Percentiles rank a stretch among this genome's conserved stretches.
Conservation (phyloP, 164 flowering plant genomes). For the Berberis thunbergii region DNA sequence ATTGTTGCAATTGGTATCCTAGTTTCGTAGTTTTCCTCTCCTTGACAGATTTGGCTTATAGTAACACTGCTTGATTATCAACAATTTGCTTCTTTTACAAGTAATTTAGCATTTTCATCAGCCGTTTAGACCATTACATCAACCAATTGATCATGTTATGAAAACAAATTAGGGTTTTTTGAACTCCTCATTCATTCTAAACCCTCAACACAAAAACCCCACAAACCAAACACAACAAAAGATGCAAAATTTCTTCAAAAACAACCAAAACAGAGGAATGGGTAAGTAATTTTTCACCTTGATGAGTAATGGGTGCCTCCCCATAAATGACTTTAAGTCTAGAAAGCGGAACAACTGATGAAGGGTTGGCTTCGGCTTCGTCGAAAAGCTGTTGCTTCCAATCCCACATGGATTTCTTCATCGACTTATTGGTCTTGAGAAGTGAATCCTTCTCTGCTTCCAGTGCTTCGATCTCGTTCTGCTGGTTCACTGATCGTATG, state of each 20-base stretch:
- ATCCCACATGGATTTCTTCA: conserved; percentile 60
- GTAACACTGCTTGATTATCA: not conserved
- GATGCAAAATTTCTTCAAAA: too few relatives aligned
- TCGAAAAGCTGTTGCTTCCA: conserved; percentile 75
- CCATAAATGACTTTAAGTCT: conserved; percentile 53
- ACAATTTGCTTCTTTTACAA: not conserved
- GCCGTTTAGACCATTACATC: too few relatives aligned
- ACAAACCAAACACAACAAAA: not conserved
- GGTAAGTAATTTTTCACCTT: conserved; percentile 13
- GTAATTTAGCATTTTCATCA: not conserved
- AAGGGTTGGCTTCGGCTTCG: conserved; percentile 27
- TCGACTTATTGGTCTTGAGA: conserved; percentile 42
- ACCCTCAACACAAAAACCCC: not conserved
- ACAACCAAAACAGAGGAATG: not conserved
- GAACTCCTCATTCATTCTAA: not conserved
- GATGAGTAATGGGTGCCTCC: conserved; percentile 24
- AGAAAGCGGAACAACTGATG: conserved; percentile 39
- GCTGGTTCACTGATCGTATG: conserved; percentile 49
- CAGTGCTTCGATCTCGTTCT: conserved; percentile 41
- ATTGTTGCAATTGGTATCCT: too few relatives aligned
- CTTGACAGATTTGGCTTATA: too few relatives aligned
- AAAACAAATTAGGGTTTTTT: not conserved
- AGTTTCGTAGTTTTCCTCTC: too few relatives aligned
- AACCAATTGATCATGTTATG: not conserved
- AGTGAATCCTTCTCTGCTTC: conserved; percentile 53